phyloP scores from a whole-genome alignment of 345 rosid species.

The Aquilaria yunnanensis region DNA sequence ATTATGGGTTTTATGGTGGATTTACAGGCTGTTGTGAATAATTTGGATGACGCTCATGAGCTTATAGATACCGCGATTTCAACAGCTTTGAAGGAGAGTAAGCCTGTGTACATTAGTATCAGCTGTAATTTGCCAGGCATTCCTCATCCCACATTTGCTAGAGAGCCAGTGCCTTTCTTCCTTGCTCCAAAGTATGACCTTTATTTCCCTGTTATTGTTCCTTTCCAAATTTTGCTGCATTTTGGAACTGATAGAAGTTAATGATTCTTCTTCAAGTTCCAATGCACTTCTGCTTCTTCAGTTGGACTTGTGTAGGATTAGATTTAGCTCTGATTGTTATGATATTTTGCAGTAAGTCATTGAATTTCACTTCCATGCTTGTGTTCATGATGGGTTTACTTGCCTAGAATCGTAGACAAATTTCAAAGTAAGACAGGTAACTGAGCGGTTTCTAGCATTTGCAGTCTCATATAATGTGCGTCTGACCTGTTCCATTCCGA shows the following conservation, averaged over 20 bases:
- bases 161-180: conserved; percentile 62
- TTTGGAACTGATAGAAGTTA: not conserved
- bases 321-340: no score
- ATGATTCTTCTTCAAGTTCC: no score
- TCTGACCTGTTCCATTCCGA: no score
- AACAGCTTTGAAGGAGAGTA: conserved; percentile 68
- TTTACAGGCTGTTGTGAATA: conserved; percentile 58
- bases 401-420: no score
- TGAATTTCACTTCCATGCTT: no score
- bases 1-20: not conserved
- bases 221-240: not conserved
- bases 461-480: no score
- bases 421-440: no score
- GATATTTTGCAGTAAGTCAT: no score
- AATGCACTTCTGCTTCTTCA: no score
- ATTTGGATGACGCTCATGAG: conserved; percentile 71
- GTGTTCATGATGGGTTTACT: no score
- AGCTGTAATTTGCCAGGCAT: conserved; percentile 60
- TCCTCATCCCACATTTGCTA: conserved; percentile 54
- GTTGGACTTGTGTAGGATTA: no score
- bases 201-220: conserved; percentile 5
- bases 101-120: conserved; percentile 66
- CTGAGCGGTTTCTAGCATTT: no score
- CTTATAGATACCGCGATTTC: conserved; percentile 63
- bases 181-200: conserved; percentile 45